A percentile compares a stretch with the other conserved stretches of the same genome.
These are phyloP conservation scores for Leptographium lundbergii DNA, from an alignment of 2,329 filamentous ascomycete species.

Conservation along the genomic window DNA sequence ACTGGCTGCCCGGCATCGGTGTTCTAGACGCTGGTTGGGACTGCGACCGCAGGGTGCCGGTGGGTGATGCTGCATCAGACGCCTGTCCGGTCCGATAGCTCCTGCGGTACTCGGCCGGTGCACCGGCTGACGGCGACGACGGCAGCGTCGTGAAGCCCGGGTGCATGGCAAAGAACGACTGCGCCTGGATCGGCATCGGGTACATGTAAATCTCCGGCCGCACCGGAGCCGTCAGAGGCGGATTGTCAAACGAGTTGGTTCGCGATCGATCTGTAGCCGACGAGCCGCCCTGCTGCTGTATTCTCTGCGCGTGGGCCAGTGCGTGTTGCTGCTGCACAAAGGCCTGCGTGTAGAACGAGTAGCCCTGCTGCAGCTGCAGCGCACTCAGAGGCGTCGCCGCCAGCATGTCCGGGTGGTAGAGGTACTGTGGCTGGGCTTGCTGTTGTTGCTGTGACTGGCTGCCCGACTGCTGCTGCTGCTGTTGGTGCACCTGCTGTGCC, in stretches of 20 bases:
- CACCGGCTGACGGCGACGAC: constrained; percentile 37
- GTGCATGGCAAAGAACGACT: constrained; percentile 28
- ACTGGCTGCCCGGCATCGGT: constrained; percentile 20
- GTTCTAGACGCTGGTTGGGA: constrained; percentile 49
- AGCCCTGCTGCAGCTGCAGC: constrained; percentile 31
- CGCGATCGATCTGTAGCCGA: constrained; percentile 36
- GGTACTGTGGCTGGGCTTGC: constrained; percentile 22
- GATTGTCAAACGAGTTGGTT: constrained; percentile 51
- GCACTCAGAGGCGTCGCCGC: constrained; percentile 14
- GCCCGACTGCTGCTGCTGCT: constrained; percentile 22
- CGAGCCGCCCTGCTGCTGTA: constrained; percentile 25
- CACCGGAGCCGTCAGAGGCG: constrained; percentile 44
- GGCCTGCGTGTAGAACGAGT: constrained; percentile 32
- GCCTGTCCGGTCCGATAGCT: constrained; percentile 40
- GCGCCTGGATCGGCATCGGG: constrained; percentile 25
- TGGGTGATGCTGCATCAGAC: constrained; percentile 34
- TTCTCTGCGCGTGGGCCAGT: constrained; percentile 29
- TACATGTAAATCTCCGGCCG: constrained; percentile 45
- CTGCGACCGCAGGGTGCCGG: constrained; percentile 48
- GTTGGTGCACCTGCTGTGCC: constrained; percentile 24
- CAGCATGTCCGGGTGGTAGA: constrained; percentile 18
- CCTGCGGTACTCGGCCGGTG: constrained; percentile 40
- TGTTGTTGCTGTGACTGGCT: constrained; percentile 30
- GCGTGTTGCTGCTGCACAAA: constrained; percentile 29
- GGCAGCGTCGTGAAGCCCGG: constrained; percentile 39